Conservation (phyloP, 805 yeast genomes). For the Suhomyces vadensis region DNA sequence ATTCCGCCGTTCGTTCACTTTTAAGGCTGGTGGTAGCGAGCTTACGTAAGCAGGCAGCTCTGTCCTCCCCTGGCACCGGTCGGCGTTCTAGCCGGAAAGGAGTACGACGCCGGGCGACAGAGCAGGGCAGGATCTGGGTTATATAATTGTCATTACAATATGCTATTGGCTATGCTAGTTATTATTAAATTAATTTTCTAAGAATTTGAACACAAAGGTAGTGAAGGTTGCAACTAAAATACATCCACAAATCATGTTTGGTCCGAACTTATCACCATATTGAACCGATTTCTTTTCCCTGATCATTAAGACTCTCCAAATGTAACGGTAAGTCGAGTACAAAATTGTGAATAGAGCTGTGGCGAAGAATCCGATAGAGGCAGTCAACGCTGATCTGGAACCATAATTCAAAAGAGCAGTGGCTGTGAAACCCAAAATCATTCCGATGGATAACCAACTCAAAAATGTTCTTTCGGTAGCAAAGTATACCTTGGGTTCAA, state of each 20-base stretch:
- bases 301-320: slow-evolving; percentile 80
- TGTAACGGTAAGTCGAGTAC: slow-evolving; percentile 72
- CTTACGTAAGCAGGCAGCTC: too few relatives aligned
- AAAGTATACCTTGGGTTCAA: slow-evolving; percentile 98
- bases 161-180: not conserved
- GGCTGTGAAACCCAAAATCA: slow-evolving; percentile 86
- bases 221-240: slow-evolving; percentile 68
- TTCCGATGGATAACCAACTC: slow-evolving; percentile 90
- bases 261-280: slow-evolving; percentile 88
- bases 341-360: slow-evolving; percentile 72
- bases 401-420: slow-evolving; percentile 86
- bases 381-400: slow-evolving; percentile 67
- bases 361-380: slow-evolving; percentile 82
- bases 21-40: too few relatives aligned
- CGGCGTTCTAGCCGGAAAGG: too few relatives aligned
- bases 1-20: not conserved
- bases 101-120: too few relatives aligned
- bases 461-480: slow-evolving; percentile 95
- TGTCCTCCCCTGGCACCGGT: too few relatives aligned
- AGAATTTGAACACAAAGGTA: slow-evolving; percentile 55
- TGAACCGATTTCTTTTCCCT: slow-evolving; percentile 79
- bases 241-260: slow-evolving; percentile 75
- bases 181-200: slow-evolving; percentile 27
- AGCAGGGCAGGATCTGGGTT: too few relatives aligned
- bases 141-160: too few relatives aligned